phyloP scores from a whole-genome alignment of 2,329 filamentous ascomycete genomes.

The Aspergillus sp. region DNA sequence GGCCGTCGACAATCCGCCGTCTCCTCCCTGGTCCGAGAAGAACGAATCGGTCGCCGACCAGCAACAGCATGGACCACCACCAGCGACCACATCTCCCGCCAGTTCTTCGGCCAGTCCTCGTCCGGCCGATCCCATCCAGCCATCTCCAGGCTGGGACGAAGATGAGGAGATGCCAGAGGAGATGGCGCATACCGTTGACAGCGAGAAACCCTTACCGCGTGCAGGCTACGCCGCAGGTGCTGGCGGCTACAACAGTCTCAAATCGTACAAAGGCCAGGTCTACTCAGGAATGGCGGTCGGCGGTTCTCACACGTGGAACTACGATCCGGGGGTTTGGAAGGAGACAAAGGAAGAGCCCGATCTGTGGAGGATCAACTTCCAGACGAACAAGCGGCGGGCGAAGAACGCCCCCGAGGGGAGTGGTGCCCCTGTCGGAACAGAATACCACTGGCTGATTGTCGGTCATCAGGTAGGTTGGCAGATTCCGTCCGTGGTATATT shows the following conservation, averaged over 20 bases:
- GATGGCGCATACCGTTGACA: conserved; percentile 8
- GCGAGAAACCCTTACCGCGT: neutral
- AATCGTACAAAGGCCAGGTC: conserved; percentile 31
- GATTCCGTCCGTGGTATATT: too few species aligned
- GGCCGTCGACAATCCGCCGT: conserved; percentile 5
- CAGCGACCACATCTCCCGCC: neutral
- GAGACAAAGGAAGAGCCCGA: conserved; percentile 37
- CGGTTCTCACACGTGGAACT: conserved; percentile 37
- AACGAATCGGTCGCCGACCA: conserved; percentile 5
- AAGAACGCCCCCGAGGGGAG: conserved; percentile 32
- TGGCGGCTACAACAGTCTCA: conserved; percentile 31
- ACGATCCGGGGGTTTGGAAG: conserved; percentile 33
- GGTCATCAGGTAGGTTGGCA: conserved; percentile 28
- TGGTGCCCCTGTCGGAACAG: conserved; percentile 33
- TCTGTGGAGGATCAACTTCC: conserved; percentile 33
- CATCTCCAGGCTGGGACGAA: conserved; percentile 11
- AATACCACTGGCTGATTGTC: conserved; percentile 35
- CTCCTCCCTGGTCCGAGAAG: conserved; percentile 10
- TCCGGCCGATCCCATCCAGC: neutral
- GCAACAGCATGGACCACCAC: too few species aligned
- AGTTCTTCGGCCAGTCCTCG: neutral
- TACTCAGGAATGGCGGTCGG: conserved; percentile 39
- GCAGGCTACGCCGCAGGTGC: conserved; percentile 4
- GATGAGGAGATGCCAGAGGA: conserved; percentile 21
- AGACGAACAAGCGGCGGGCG: conserved; percentile 28